Conservation (phyloP, 2,329 filamentous ascomycete genomes). For the Phialophora expanda region DNA sequence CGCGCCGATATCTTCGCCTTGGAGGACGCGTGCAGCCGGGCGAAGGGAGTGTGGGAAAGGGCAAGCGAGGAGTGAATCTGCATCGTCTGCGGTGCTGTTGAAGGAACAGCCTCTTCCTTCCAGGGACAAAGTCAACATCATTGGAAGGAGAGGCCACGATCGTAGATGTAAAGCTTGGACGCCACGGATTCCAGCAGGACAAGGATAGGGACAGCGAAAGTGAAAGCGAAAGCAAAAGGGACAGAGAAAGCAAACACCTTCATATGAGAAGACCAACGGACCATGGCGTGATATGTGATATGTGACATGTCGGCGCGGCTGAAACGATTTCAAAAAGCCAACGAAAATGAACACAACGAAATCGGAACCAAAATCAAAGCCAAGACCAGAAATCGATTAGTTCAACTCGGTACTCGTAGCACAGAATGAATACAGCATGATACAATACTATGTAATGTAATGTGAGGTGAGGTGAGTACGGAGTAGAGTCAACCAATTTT, state of each 20-base stretch:
- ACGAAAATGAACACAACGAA: too few species aligned
- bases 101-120: background rate
- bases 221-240: background rate
- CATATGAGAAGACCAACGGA: background rate
- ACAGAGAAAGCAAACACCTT: background rate
- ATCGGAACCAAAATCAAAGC: too few species aligned
- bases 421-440: too few species aligned
- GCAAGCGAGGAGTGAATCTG: background rate
- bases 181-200: background rate
- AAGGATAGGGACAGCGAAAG: background rate
- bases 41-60: conserved; percentile 13
- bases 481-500: too few species aligned
- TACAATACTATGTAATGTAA: too few species aligned
- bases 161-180: background rate
- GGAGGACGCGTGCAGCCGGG: conserved; percentile 34
- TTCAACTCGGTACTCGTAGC: too few species aligned
- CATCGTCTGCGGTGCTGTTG: background rate
- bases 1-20: conserved; percentile 36
- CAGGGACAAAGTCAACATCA: background rate
- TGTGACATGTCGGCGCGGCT: too few species aligned
- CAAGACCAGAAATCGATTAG: too few species aligned
- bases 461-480: too few species aligned
- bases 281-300: too few species aligned
- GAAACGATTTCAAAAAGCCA: too few species aligned
- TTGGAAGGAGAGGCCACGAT: background rate